Conservation (phyloP, 768 basidiomycete species). For the Ephemerocybe angulata region DNA sequence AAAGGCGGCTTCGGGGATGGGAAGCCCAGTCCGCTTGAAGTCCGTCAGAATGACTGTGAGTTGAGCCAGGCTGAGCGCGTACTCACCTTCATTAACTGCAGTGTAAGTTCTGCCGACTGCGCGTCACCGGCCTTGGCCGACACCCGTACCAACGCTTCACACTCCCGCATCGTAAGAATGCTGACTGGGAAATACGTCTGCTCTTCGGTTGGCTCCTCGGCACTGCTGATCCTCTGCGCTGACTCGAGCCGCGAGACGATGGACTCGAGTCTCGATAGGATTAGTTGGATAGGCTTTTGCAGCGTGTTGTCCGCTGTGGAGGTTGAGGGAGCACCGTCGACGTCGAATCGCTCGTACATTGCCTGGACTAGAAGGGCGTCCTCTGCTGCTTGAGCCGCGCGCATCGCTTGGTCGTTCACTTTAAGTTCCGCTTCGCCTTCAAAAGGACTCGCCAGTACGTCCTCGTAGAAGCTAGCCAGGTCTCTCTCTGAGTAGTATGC, state of each 20-base stretch:
- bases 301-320: constrained; percentile 2
- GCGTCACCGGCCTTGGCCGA: constrained; percentile 47
- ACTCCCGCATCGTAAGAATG: constrained; percentile 49
- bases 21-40: constrained; percentile 38
- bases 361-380: constrained; percentile 8
- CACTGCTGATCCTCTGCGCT: constrained; percentile 17
- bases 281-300: constrained; percentile 27
- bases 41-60: background rate
- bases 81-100: constrained; percentile 55
- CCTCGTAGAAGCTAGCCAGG: constrained; percentile 14
- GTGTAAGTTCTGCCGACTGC: constrained; percentile 43
- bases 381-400: constrained; percentile 2
- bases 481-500: constrained; percentile 13
- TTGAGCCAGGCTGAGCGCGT: background rate
- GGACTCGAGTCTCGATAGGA: constrained; percentile 33
- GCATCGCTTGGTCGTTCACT: constrained; percentile 7
- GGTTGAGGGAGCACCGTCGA: constrained; percentile 4
- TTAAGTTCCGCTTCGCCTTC: constrained; percentile 3
- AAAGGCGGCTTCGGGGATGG: constrained; percentile 40
- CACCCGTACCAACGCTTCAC: constrained; percentile 49
- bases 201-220: constrained; percentile 13
- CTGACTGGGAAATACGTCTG: constrained; percentile 35
- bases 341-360: constrained; percentile 4
- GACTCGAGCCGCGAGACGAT: constrained; percentile 32
- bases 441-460: constrained; percentile 12